phyloP scores from a whole-genome alignment of 1,139 yeast species.

The Scheffersomyces parashehatae region DNA sequence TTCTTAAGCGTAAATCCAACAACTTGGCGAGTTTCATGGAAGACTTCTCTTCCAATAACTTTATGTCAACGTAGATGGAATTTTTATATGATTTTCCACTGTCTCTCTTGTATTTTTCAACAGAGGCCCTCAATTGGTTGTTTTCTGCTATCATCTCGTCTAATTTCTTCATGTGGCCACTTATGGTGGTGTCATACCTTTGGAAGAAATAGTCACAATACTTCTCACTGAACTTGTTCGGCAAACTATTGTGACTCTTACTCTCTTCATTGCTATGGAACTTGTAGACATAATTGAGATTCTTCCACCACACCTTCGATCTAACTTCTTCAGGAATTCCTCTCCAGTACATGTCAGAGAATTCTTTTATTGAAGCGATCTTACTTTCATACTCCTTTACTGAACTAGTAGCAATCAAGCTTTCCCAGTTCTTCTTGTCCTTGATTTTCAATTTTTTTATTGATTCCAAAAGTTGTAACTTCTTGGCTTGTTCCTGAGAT shows the following conservation, averaged over 20 bases:
- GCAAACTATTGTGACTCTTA: constrained; percentile 35
- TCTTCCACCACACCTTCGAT: constrained; percentile 50
- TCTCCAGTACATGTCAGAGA: constrained; percentile 65
- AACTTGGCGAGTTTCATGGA: not conserved
- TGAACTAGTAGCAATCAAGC: constrained; percentile 24
- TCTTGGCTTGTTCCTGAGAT: constrained; percentile 30
- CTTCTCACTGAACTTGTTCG: constrained; percentile 15
- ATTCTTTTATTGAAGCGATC: constrained; percentile 13
- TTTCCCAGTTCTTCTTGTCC: constrained; percentile 48
- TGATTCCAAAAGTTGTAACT: constrained; percentile 26
- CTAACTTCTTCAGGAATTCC: constrained; percentile 57
- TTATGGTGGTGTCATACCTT: constrained; percentile 8
- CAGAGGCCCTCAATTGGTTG: constrained; percentile 2
- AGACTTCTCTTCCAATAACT: not conserved
- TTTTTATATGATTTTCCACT: not conserved
- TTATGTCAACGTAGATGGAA: not conserved
- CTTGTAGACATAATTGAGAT: constrained; percentile 3
- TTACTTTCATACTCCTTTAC: constrained; percentile 24
- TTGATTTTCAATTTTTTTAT: constrained; percentile 26
- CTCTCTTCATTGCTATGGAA: not conserved
- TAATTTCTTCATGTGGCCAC: constrained; percentile 4
- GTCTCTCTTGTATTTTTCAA: constrained; percentile 3
- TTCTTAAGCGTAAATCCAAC: not conserved
- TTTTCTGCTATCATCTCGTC: constrained; percentile 5
- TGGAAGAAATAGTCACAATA: constrained; percentile 20